Conservation (phyloP, 495 filamentous ascomycete species). For the Neurospora sp. region DNA sequence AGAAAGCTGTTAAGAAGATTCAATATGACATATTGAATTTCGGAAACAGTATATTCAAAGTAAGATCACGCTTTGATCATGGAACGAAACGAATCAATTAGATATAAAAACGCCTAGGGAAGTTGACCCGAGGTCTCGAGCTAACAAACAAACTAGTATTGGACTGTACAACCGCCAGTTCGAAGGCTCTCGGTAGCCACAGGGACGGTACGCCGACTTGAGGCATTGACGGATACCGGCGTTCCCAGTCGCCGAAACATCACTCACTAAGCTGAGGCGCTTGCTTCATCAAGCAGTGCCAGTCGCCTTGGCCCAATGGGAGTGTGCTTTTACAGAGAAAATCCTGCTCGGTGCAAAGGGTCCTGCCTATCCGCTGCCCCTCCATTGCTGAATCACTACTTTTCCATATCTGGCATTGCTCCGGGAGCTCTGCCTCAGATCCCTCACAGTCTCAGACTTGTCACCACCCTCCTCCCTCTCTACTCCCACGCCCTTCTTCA, state of each 20-base stretch:
- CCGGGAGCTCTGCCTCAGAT: background rate
- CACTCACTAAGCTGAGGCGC: background rate
- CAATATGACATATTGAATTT: too few species aligned
- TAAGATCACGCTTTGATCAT: too few species aligned
- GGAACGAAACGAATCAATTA: too few species aligned
- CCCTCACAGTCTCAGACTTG: background rate
- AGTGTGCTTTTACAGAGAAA: background rate
- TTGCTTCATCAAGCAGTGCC: background rate
- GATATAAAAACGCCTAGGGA: too few species aligned
- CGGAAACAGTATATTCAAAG: too few species aligned
- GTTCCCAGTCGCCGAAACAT: background rate
- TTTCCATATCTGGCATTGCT: background rate
- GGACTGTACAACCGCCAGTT: background rate
- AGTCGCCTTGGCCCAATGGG: background rate
- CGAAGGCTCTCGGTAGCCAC: background rate
- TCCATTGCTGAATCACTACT: background rate
- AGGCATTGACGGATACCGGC: background rate
- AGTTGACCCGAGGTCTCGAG: too few species aligned
- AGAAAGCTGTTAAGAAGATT: too few species aligned
- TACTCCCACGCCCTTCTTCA: background rate
- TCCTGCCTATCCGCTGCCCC: background rate
- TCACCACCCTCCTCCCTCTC: background rate
- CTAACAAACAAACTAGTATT: too few species aligned
- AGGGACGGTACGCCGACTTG: background rate
- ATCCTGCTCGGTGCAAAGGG: background rate